phyloP scores from a whole-genome alignment of 208 protist species.

The Crithidia sp. region DNA sequence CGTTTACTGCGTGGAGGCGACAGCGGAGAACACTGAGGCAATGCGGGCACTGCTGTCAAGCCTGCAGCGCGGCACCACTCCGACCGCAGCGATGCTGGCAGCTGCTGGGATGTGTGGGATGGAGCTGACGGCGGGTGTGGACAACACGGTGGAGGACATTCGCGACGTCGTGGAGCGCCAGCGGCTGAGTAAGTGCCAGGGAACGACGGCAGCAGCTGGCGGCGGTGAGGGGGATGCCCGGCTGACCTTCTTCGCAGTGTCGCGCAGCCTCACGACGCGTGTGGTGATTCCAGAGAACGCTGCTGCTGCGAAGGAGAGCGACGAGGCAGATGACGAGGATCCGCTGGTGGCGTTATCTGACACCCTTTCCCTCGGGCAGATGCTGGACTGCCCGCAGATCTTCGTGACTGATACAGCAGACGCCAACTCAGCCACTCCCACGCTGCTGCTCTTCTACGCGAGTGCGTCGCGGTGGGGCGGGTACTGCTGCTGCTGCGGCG shows the following conservation, averaged over 20 bases:
- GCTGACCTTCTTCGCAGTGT: constrained; percentile 15
- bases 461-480: background rate
- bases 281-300: too few relatives aligned
- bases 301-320: background rate
- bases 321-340: constrained; percentile 1
- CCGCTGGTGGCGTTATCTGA: constrained; percentile 16
- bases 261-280: background rate
- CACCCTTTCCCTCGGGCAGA: constrained; percentile 8
- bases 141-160: constrained; percentile 6
- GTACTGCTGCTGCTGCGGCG: constrained; percentile 22
- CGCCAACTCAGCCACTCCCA: background rate
- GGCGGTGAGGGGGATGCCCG: background rate
- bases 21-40: constrained; percentile 15
- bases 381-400: constrained; percentile 8
- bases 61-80: background rate
- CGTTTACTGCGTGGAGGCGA: constrained; percentile 26
- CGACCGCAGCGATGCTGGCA: background rate
- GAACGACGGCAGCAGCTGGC: background rate
- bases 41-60: constrained; percentile 8
- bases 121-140: constrained; percentile 7
- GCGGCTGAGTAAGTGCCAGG: background rate
- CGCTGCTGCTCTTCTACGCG: constrained; percentile 24
- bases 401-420: background rate
- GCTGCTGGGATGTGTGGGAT: background rate
- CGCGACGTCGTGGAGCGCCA: constrained; percentile 12